Conservation (phyloP, 352 stramenopile genomes). For the Globisporangium spiculum region DNA sequence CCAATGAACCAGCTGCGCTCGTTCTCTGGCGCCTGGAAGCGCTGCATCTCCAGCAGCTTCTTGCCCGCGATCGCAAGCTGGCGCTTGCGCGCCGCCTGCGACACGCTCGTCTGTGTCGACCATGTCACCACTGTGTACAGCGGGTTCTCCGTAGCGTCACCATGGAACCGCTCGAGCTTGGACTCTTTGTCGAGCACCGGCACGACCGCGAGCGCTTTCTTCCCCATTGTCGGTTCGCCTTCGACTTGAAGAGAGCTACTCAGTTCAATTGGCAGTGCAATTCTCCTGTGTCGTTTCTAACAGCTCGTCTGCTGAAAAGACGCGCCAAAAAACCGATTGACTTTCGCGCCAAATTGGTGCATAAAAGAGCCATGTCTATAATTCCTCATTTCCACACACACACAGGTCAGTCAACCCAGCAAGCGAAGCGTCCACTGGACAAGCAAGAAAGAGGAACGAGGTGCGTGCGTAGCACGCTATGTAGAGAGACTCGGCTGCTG, state of each 20-base stretch:
- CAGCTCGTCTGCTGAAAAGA: not conserved
- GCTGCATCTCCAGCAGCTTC: conserved; percentile 64
- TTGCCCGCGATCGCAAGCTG: conserved; percentile 52
- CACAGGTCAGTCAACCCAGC: not conserved
- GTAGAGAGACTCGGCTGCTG: not conserved
- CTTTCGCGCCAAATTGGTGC: conserved; percentile 12
- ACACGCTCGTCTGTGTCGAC: conserved; percentile 22
- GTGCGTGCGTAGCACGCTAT: conserved; percentile 1
- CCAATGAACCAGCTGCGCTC: conserved; percentile 74
- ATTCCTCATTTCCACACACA: conserved; percentile 11
- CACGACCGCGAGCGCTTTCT: conserved; percentile 49
- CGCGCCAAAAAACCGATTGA: conserved; percentile 17
- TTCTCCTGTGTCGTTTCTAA: not conserved
- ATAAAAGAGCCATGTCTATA: not conserved
- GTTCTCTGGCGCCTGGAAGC: conserved; percentile 39
- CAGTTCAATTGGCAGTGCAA: not conserved
- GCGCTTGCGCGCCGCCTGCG: conserved; percentile 27
- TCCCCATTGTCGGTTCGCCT: conserved; percentile 27
- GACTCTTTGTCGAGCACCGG: conserved; percentile 33
- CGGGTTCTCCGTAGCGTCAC: conserved; percentile 48
- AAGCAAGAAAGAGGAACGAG: not conserved
- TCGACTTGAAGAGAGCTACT: not conserved
- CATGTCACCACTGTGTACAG: conserved; percentile 52
- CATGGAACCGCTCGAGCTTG: conserved; percentile 63
- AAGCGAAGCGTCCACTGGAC: not conserved